phyloP scores from a whole-genome alignment of 169 alveolate species.

The Eimeria maxima region DNA sequence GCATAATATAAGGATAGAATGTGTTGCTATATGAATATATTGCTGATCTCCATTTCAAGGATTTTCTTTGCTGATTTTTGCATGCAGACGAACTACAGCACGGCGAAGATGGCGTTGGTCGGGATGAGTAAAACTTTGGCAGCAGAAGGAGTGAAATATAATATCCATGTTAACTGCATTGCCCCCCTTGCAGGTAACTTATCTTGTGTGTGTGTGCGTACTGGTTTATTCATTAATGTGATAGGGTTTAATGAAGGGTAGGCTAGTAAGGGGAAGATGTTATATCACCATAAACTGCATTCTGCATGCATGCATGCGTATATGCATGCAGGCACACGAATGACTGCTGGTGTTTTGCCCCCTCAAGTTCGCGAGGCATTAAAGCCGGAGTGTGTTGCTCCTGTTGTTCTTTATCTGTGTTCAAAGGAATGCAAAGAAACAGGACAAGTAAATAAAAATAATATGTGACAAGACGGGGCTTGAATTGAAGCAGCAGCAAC shows the following conservation, averaged over 20 bases:
- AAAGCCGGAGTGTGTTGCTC: slow-evolving; percentile 92
- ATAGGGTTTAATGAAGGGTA: no score
- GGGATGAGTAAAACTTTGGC: slow-evolving; percentile 85
- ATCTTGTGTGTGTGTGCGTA: no score
- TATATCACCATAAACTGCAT: no score
- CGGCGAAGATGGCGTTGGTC: slow-evolving; percentile 85
- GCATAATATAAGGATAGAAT: no score
- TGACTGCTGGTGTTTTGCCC: slow-evolving; percentile 86
- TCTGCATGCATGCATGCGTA: background rate
- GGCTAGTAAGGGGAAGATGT: no score
- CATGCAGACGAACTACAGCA: slow-evolving; percentile 83
- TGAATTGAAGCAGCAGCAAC: no score
- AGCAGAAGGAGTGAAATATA: slow-evolving; percentile 82
- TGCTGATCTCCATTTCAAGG: background rate
- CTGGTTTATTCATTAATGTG: no score
- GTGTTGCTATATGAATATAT: no score
- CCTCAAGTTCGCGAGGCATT: slow-evolving; percentile 88
- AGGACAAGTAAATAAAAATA: slow-evolving; percentile 58
- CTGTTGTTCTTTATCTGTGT: slow-evolving; percentile 90
- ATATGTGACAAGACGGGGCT: no score
- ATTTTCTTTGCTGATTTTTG: background rate
- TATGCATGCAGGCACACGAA: slow-evolving; percentile 81
- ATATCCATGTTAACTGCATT: slow-evolving; percentile 80
- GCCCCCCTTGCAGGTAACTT: slow-evolving; percentile 83
- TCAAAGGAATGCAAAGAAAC: slow-evolving; percentile 88